Base-by-base conservation (phyloP, 306 rosid genomes). In the Datisca glomerata region DNA sequence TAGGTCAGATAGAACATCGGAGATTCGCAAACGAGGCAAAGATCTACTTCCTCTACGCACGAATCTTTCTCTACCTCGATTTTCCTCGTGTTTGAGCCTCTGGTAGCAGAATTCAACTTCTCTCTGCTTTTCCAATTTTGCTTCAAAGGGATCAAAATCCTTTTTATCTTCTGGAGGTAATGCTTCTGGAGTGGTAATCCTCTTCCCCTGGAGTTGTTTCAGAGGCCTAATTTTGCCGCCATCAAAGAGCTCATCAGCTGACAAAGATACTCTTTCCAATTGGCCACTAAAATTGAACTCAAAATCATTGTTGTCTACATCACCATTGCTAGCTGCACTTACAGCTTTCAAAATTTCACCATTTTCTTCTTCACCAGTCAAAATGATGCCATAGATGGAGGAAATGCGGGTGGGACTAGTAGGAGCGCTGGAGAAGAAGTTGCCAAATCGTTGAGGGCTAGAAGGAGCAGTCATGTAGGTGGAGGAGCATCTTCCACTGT, bases 401-500 rank as follows among this genome's bases (percentile, higher is more conserved):
- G 82, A 55, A 24, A 56, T 25, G 0, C 79, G 77, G 6, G 68
- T 46, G 32, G 98, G 96, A 47, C 96, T 84, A 33, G 96, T 61
- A 8, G 98, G 98, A 2, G 98, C 96, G 49, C 86, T 77, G 78
- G 49, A 63, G 93, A 60, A 59, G 70, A 68, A 74, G 65, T 60
- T 66, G 21, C 68, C 67, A 28, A 89, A 68, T 8, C 81, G 67
- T 41, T 72, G 85, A 17, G 95, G 98, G 28, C 91, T 77, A 1
- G 98, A 84, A 25, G 98, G 95, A 8, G 98, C 98, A 0, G 95
- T 84, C 21, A 80, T 68, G 75, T 84, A 89, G 0, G 95, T 91
- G n/a, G 98, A 77, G 33, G 98, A 89, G 12, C 59, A 59, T n/a
- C n/a, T n/a, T n/a, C n/a, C n/a, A n/a, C n/a, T n/a, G n/a, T n/a